These are phyloP conservation scores for Candida lessepsii DNA, from an alignment of 805 yeast species.

Conservation along the genomic window DNA sequence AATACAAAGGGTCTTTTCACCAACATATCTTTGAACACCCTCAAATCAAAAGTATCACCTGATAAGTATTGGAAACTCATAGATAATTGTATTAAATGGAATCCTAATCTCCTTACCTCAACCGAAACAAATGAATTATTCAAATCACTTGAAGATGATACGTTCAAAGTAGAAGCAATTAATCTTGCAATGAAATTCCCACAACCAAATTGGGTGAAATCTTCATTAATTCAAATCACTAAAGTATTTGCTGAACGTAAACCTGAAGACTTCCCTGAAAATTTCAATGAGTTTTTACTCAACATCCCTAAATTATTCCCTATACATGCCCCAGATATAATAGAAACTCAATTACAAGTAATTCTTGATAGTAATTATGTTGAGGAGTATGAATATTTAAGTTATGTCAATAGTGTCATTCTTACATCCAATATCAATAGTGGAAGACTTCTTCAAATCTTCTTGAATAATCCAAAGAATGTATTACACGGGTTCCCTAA, in stretches of 20 bases:
- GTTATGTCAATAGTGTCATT: conserved; percentile 43
- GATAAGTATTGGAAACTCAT: conserved; percentile 6
- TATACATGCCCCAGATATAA: conserved; percentile 23
- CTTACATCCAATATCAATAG: conserved; percentile 26
- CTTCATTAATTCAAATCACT: conserved; percentile 59
- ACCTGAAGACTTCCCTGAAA: conserved; percentile 1
- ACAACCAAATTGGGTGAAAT: conserved; percentile 50
- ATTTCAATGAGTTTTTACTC: not conserved
- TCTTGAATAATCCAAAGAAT: conserved; percentile 52
- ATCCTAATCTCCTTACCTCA: not conserved
- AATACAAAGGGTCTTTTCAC: not conserved
- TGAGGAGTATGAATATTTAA: conserved; percentile 37
- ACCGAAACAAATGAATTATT: not conserved
- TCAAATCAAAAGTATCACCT: not conserved
- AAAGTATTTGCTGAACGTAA: conserved; percentile 56
- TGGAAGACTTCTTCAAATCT: conserved; percentile 59
- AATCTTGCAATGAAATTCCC: conserved; percentile 12
- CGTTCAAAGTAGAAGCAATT: conserved; percentile 1
- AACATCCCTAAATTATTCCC: conserved; percentile 4
- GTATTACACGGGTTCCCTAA: conserved; percentile 28
- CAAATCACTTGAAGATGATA: not conserved
- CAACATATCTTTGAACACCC: not conserved
- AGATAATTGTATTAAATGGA: conserved; percentile 5
- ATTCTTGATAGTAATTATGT: conserved; percentile 52
- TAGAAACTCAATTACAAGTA: conserved; percentile 68